Conservation (phyloP, 2,329 filamentous ascomycete species). For the Colletotrichum gloeosporioides region DNA sequence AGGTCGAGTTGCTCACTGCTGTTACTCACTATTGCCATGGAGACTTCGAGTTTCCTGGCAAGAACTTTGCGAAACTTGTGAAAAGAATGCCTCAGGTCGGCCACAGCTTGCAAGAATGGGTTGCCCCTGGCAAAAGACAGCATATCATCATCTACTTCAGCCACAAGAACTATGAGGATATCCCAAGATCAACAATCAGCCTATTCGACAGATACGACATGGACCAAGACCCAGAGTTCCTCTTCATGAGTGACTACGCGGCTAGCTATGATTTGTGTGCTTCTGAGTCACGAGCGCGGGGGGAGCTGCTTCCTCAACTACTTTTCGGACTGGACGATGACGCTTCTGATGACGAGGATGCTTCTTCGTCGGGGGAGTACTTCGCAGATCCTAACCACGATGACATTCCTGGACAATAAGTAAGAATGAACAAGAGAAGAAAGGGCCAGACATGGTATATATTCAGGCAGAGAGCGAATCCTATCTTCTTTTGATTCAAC, state of each 20-base stretch:
- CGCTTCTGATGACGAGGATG: neutral
- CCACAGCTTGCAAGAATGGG: neutral
- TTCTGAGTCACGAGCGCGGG: neutral
- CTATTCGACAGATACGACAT: neutral
- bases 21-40: neutral
- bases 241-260: neutral
- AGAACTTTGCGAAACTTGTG: neutral
- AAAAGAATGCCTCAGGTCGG: neutral
- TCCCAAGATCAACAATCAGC: neutral
- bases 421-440: neutral
- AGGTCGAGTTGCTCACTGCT: neutral
- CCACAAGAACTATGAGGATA: neutral
- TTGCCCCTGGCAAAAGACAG: neutral
- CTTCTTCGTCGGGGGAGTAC: neutral
- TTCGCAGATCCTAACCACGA: neutral
- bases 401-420: neutral
- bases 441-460: too few relatives aligned
- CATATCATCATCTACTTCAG: neutral
- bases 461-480: too few relatives aligned
- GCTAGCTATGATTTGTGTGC: neutral
- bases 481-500: too few relatives aligned
- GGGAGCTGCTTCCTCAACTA: neutral
- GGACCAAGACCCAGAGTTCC: neutral
- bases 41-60: neutral
- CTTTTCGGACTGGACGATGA: neutral